These are phyloP conservation scores for Prunus armeniaca DNA, from an alignment of 306 rosid species.

Conservation along the genomic window DNA sequence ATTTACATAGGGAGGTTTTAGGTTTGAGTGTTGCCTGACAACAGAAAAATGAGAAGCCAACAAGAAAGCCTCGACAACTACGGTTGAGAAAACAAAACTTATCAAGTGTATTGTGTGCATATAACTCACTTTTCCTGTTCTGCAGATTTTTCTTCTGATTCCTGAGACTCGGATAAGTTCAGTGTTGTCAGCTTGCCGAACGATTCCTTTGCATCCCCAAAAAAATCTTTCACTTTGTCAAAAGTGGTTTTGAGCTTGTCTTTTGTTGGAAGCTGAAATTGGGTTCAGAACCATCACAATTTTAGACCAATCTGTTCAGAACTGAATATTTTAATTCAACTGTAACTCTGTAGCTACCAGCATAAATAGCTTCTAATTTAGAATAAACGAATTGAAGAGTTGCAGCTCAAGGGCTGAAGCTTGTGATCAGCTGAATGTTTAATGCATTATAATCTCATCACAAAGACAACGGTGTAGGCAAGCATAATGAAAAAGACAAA, in stretches of 20 bases:
- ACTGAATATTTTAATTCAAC: background rate
- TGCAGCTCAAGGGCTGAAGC: background rate
- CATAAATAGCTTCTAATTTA: background rate
- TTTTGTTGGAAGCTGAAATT: conserved; percentile 76
- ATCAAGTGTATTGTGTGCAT: background rate
- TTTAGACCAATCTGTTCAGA: background rate
- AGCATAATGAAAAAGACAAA: background rate
- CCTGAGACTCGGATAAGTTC: conserved; percentile 37
- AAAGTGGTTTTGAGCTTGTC: conserved; percentile 75
- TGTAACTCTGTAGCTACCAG: background rate
- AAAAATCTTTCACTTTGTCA: conserved; percentile 83
- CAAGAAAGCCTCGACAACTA: background rate
- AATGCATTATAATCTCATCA: background rate
- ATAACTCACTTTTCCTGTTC: conserved; percentile 66
- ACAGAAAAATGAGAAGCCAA: background rate
- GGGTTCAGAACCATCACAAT: conserved; percentile 20
- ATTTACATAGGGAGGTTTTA: too few relatives aligned
- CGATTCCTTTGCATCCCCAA: conserved; percentile 85
- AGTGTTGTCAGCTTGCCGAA: conserved; percentile 70
- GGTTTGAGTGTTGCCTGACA: background rate
- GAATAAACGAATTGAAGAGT: background rate
- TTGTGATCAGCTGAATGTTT: background rate
- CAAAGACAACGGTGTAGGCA: background rate
- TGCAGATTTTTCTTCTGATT: conserved; percentile 36
- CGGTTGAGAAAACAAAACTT: background rate